Evolutionary conservation across 2,329 filamentous ascomycete genomes (phyloP).

Genomic region (Aureobasidium sp.): DNA sequence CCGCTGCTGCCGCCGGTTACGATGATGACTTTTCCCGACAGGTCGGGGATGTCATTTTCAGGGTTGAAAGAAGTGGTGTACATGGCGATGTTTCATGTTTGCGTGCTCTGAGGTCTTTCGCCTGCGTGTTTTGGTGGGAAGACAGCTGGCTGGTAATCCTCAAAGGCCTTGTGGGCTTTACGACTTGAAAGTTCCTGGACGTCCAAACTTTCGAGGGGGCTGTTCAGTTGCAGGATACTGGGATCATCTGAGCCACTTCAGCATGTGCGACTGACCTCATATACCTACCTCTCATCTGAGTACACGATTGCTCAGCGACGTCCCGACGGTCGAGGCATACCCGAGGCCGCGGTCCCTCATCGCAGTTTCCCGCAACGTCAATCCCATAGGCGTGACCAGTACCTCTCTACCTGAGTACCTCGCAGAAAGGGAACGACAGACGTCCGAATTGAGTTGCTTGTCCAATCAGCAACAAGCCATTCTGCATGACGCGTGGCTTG

Average conservation of each 20-base stretch:
- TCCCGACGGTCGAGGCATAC: background rate
- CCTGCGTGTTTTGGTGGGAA: no score
- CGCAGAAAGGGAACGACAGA: background rate
- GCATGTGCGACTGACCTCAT: background rate
- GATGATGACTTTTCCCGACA: constrained; percentile 25
- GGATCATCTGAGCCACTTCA: background rate
- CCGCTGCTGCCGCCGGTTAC: constrained; percentile 22
- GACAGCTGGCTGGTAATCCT: no score
- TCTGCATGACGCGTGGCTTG: background rate
- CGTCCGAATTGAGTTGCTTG: background rate
- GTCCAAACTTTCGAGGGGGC: no score
- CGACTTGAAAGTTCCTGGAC: no score
- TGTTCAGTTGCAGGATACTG: no score
- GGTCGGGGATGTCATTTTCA: constrained; percentile 24
- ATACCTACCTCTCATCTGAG: background rate
- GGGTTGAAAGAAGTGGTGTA: constrained; percentile 19
- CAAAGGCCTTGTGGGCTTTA: no score
- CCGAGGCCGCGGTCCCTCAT: background rate
- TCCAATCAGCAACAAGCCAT: background rate
- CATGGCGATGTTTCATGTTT: background rate
- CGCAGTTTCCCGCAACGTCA: background rate
- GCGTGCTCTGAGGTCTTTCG: background rate
- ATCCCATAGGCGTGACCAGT: background rate
- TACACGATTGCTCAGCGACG: background rate
- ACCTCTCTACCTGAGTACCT: background rate